Evolutionary conservation across 495 filamentous ascomycete genomes (phyloP), one percentile per base, ranked within the genome.

Genomic region (Penicillium dipodomyicola): DNA sequence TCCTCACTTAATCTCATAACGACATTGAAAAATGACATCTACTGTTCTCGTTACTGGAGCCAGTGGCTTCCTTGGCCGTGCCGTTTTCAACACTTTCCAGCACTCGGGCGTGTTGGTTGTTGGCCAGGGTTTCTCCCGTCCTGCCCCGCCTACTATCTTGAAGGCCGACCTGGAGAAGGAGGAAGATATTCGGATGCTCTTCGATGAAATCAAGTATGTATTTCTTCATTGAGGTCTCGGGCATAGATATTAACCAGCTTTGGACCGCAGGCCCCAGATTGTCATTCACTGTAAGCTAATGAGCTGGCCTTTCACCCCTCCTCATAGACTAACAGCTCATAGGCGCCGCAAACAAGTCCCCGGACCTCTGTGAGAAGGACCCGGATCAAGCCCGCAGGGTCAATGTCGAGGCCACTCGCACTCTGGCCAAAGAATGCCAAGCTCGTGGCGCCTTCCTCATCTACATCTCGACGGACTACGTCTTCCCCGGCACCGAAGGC

Each of bases 381-480:
- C 92, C 91, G 22, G 83, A 85, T 40, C 86, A 85, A 57, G 88
- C 90, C 0, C 83, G 84, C 54, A 80, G 75, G 33, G 73, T 96
- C 59, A 97, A 97, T 67, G 82, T 93, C 25, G 80, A 84, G 5
- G 87, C 90, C 10, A 84, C 89, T 15, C 75, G 77, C 30, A 62
- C 66, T 20, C 83, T 97, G 19, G 91, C 92, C 19, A 71, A 80
- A 29, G 76, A 84, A 32, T 87, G 88, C 63, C 80, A 84, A 17
- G 62, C 73, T 15, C 82, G 84, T 11, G 71, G 70, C n/a, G 83
- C 86, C 58, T 67, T 96, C 48, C 78, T 96, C 30, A 83, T 96
- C 67, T 96, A 96, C 77, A 96, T 97, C 67, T 94, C 90, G 0
- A 96, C 92, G 40, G 92, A 97, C 75, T 97, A 97, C 69, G 91